Conservation (phyloP, 2,329 filamentous ascomycete species). For the Cucurbitaria berberidis region DNA sequence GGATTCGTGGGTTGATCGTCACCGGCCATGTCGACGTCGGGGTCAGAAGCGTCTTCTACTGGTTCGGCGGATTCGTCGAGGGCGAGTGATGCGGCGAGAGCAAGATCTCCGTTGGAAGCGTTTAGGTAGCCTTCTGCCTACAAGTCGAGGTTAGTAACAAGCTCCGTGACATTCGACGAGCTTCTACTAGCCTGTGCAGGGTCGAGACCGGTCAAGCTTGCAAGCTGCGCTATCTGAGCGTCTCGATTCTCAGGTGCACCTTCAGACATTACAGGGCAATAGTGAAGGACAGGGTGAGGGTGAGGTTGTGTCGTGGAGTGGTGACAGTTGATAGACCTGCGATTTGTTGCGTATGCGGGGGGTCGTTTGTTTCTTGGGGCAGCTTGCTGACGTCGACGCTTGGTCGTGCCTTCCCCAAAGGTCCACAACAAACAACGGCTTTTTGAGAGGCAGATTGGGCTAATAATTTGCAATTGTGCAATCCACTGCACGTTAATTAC, state of each 20-base stretch:
- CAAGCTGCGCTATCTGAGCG: conserved; percentile 45
- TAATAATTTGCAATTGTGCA: too few species aligned
- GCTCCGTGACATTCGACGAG: conserved; percentile 31
- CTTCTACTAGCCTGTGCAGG: conserved; percentile 43
- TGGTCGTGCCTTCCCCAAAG: background rate
- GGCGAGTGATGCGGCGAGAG: conserved; percentile 53
- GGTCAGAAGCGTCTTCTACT: conserved; percentile 24
- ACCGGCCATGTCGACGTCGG: conserved; percentile 45
- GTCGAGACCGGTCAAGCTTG: conserved; percentile 43
- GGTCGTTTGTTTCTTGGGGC: background rate
- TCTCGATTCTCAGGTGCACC: conserved; percentile 37
- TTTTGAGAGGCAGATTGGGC: too few species aligned
- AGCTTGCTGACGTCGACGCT: conserved; percentile 27
- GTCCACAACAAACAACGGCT: conserved; percentile 1
- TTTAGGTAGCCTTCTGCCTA: conserved; percentile 54
- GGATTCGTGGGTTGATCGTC: conserved; percentile 34
- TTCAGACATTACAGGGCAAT: conserved; percentile 39
- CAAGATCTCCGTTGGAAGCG: conserved; percentile 54
- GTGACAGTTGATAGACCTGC: background rate
- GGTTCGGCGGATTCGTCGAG: conserved; percentile 46
- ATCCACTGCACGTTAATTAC: background rate
- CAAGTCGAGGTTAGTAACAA: conserved; percentile 28
- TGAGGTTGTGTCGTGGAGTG: background rate
- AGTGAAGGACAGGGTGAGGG: background rate
- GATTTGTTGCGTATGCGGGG: background rate